Evolutionary conservation across 1,139 yeast species (phyloP), one percentile per base, ranked within the genome.

Genomic region (Wickerhamomyces sp.): DNA sequence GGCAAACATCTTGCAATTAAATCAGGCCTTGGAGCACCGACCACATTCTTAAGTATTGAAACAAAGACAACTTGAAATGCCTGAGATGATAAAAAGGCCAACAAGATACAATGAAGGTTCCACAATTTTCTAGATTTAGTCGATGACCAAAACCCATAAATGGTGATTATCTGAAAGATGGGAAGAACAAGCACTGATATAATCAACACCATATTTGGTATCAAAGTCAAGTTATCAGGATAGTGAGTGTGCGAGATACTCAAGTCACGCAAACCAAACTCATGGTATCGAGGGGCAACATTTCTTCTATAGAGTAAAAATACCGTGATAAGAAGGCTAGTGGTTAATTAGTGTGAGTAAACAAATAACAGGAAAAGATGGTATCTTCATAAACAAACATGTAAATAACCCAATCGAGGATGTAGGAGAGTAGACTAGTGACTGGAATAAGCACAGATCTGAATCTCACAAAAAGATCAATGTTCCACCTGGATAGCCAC

Each of bases 21-120:
- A 51, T 74, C 79, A 0, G 78, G 79, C 37, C 78, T 52, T 0
- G 75, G 74, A 5, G 65, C 45, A 2, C 76, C 78, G 36, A 71
- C 52, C 4, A 63, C 57, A 41, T 72, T 72, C 46, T 74, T 74
- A 31, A 74, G 52, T 16, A 71, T 54, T 20, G 70, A 64, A 1
- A 72, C 72, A 5, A 69, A 51, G 43, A 65, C 47, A 22, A 70
- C 48, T 44, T 72, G 76, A 14, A 65, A 55, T 1, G 73, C 57
- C 42, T 64, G 59, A 12, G 70, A 62, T 1, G 73, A 76, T 38
- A 65, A 45, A 24, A 72, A 53, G 14, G 68, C 64, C 33, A 70
- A 52, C 4, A 64, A 39, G 0, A 67, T 71, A 33, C 61, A 54
- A 43, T 65, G 66, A 3, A 68, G 53, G 45, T 72, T 76, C 77